A percentile compares a stretch with the other conserved stretches of the same genome.
phyloP scores from a whole-genome alignment of 257 asterid genomes.

The Voacanga thouarsii region DNA sequence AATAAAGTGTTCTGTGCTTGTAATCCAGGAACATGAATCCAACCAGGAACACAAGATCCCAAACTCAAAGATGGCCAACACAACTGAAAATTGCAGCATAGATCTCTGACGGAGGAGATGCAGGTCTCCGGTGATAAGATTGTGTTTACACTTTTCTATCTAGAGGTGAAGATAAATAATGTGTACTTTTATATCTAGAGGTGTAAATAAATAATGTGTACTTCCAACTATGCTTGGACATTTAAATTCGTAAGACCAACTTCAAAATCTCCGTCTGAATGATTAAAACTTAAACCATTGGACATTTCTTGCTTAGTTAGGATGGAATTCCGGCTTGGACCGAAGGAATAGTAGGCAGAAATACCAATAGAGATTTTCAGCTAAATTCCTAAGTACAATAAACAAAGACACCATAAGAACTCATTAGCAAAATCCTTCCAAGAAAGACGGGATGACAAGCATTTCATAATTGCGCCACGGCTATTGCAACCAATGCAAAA shows the following conservation, averaged over 20 bases:
- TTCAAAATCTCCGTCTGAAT: too few relatives aligned
- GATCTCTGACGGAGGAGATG: neutral
- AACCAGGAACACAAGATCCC: neutral
- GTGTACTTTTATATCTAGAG: neutral
- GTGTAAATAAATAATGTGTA: neutral
- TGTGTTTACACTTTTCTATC: too few relatives aligned
- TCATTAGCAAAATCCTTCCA: neutral
- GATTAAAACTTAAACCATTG: too few relatives aligned
- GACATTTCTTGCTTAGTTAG: too few relatives aligned
- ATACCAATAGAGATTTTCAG: too few relatives aligned
- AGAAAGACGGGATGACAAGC: neutral
- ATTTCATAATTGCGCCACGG: neutral
- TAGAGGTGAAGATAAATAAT: neutral
- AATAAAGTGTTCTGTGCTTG: conserved; percentile 35
- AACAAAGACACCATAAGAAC: neutral
- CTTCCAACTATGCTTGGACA: neutral
- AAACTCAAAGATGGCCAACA: neutral
- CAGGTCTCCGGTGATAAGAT: neutral
- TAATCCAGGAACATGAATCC: conserved; percentile 30
- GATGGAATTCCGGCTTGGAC: too few relatives aligned
- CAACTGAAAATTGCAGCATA: too few relatives aligned
- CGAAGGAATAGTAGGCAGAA: too few relatives aligned
- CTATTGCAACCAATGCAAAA: neutral
- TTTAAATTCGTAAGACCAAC: too few relatives aligned
- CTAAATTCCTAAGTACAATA: neutral